phyloP scores from a whole-genome alignment of 2,329 filamentous ascomycete genomes.

The Colletotrichum acutatum region DNA sequence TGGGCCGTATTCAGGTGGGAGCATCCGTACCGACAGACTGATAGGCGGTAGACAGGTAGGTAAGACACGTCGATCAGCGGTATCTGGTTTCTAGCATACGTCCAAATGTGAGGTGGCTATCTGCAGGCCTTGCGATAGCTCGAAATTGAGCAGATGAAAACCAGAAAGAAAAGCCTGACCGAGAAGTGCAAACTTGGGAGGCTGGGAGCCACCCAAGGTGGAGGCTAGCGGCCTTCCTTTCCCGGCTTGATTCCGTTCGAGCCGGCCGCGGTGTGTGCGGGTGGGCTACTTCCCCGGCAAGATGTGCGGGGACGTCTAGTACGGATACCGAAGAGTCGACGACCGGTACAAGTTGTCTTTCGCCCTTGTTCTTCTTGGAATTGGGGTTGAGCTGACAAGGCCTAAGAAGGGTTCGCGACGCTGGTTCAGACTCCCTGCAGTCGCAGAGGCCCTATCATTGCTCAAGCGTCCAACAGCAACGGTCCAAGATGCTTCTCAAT shows the following conservation, averaged over 20 bases:
- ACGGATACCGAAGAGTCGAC: background rate
- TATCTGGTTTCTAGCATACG: background rate
- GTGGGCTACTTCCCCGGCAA: background rate
- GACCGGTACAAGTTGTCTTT: background rate
- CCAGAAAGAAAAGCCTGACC: background rate
- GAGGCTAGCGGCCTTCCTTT: slow-evolving; percentile 23
- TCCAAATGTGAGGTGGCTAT: background rate
- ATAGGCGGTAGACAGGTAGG: background rate
- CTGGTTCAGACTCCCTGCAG: background rate
- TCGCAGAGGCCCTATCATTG: background rate
- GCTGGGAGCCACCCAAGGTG: background rate
- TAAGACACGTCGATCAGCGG: background rate
- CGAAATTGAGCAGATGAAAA: background rate
- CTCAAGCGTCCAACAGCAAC: background rate
- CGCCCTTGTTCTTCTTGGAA: background rate
- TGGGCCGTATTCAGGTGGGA: background rate
- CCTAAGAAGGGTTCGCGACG: background rate
- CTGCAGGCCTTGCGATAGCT: background rate
- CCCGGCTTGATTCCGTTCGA: slow-evolving; percentile 24
- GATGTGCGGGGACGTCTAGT: background rate
- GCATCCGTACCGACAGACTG: background rate
- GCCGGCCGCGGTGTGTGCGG: background rate
- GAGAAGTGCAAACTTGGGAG: background rate
- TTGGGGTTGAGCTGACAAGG: background rate
- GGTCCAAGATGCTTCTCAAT: background rate